Conservation (phyloP, 768 basidiomycete genomes). For the Suillus cothurnatus region DNA sequence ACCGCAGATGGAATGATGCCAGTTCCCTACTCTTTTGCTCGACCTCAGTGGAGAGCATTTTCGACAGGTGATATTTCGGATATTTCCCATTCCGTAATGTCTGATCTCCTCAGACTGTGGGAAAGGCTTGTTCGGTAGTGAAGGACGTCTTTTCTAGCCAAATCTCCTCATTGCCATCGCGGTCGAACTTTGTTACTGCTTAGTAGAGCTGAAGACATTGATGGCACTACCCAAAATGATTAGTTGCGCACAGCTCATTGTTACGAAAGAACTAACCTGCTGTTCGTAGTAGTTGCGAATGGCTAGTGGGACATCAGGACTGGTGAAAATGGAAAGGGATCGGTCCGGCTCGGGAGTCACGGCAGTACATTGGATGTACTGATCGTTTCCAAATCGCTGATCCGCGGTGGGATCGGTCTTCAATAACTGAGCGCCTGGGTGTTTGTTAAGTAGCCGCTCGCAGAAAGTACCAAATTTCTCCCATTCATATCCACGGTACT, state of each 20-base stretch:
- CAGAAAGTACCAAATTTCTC: slow-evolving; percentile 90
- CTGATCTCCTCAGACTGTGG: slow-evolving; percentile 91
- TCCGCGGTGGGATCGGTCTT: slow-evolving; percentile 81
- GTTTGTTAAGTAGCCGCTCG: slow-evolving; percentile 90
- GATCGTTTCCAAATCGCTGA: slow-evolving; percentile 74
- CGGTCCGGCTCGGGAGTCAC: slow-evolving; percentile 87
- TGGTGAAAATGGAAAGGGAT: slow-evolving; percentile 74
- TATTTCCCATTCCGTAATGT: slow-evolving; percentile 70
- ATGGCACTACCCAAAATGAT: slow-evolving; percentile 60
- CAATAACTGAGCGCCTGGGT: slow-evolving; percentile 80
- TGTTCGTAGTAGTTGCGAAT: slow-evolving; percentile 89
- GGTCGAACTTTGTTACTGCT: slow-evolving; percentile 65
- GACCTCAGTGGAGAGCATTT: slow-evolving; percentile 79
- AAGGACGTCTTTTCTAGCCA: slow-evolving; percentile 92
- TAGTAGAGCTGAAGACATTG: slow-evolving; percentile 77
- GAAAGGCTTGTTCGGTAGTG: slow-evolving; percentile 87
- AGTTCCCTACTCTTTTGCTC: slow-evolving; percentile 81
- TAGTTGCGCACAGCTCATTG: background rate
- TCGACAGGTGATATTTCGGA: slow-evolving; percentile 86
- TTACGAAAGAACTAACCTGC: slow-evolving; percentile 48
- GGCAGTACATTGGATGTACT: slow-evolving; percentile 87
- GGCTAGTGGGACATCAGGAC: slow-evolving; percentile 77
- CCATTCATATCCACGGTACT: slow-evolving; percentile 96
- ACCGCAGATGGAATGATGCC: slow-evolving; percentile 64
- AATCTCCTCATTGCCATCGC: slow-evolving; percentile 68